Base-by-base conservation (phyloP, 2,329 filamentous ascomycete genomes). In the Fusarium tanahbumbuense region DNA sequence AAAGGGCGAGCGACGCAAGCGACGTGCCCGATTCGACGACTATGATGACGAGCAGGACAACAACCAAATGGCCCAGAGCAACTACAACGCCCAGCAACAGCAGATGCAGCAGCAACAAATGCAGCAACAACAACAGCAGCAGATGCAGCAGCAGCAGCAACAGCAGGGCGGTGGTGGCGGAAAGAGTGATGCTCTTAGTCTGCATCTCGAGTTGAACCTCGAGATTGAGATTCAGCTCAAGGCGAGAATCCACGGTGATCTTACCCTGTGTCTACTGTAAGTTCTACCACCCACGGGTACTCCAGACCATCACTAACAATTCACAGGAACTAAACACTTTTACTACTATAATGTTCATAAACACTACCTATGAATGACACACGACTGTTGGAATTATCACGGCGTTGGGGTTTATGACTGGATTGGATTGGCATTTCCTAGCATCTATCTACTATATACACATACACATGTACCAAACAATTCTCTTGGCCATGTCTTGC, bases 141-240 rank as follows among this genome's bases (percentile, higher is more conserved):
- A 60, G 28, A 30, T 47, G 42, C 40, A 46, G 8, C 65, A 70
- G 23, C 72, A 72, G 12, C 49, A 55, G 11, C 62, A 73, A 22
- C 67, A 68, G 25, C 45, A 61, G 22, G 45, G 47, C 7, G 66
- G 68, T 4, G 72, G 71, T 6, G 67, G 70, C 8, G 71, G 70
- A 23, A 72, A 68, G 53, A 74, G 66, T 37, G 72, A 75, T 15
- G 70, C 73, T 10, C 81, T 94, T 75, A 90, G 90, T 77, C 80
- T 96, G 73, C 87, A 89, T 49, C 82, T 95, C 25, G 93, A 95
- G 76, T 84, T 94, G 66, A 95, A 96, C 79, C 83, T 96, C 59
- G 93, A 96, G 73, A 86, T 95, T 56, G 93, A 96, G 80, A 92
- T 96, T 67, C 90, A 93, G 75, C 86, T 96, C 62, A 96, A 95